Evolutionary conservation across 768 basidiomycete genomes (phyloP).

Genomic region (Strobilomyces confusus): DNA sequence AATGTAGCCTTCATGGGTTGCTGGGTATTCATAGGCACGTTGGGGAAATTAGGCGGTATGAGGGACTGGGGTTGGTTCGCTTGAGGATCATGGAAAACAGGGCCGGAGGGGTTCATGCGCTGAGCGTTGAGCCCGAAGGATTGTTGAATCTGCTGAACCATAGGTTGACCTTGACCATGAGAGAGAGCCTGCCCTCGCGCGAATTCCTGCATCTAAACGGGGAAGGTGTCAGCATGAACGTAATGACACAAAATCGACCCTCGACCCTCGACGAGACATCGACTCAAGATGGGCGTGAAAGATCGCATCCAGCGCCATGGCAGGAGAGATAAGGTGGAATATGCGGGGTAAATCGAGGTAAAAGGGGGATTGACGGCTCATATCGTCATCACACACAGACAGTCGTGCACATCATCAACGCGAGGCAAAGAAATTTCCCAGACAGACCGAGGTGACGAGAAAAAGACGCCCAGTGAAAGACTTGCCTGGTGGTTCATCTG

Average conservation of each 20-base stretch:
- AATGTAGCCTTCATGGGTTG: conserved; percentile 29
- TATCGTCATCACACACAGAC: conserved; percentile 12
- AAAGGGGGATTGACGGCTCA: conserved; percentile 20
- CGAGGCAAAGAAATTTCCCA: conserved; percentile 15
- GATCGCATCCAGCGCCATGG: conserved; percentile 1
- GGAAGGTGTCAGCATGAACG: conserved; percentile 22
- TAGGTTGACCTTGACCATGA: conserved; percentile 37
- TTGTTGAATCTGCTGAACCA: conserved; percentile 41
- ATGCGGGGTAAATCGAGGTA: conserved; percentile 2
- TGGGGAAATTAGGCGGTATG: conserved; percentile 37
- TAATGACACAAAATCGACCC: conserved; percentile 10
- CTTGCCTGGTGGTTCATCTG: conserved; percentile 48
- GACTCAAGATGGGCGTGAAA: not conserved
- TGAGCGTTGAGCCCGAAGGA: conserved; percentile 37
- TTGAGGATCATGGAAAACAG: conserved; percentile 37
- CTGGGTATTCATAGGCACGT: conserved; percentile 36
- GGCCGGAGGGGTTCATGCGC: conserved; percentile 35
- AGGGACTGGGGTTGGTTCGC: conserved; percentile 26
- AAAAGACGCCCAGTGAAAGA: conserved; percentile 18
- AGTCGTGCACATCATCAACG: conserved; percentile 13
- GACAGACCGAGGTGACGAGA: conserved; percentile 8
- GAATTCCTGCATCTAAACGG: conserved; percentile 43
- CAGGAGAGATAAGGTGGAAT: conserved; percentile 14
- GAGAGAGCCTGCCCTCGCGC: conserved; percentile 39
- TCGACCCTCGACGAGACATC: conserved; percentile 3